Base-by-base conservation (phyloP, 768 basidiomycete genomes). In the Crucibulum laeve region DNA sequence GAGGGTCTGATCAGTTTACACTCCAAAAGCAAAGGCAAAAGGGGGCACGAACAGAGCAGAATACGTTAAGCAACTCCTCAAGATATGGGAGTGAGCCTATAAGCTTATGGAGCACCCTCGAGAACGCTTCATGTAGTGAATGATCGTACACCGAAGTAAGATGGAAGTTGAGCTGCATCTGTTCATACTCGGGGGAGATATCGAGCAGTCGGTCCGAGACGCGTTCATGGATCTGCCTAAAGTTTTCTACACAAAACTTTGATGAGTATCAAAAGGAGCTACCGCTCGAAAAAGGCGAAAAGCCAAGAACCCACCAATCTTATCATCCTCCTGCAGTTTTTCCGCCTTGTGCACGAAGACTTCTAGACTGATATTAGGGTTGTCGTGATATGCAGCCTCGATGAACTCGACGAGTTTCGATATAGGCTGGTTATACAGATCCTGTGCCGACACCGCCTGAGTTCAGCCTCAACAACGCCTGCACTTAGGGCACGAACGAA, bases 271-370 rank as follows among this genome's bases (percentile, higher is more conserved):
- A 28, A 40, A 38, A 38, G 23, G 40, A 4, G n/a, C n/a, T 7
- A 25, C 19, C 24, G 25, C 21, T 33, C 17, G 25, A 41, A 10
- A 8, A 36, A 18, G 35, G 18, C 18, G 35, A 19, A 8, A 36
- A 33, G 34, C 4, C 19, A 5, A 35, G 13, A 18, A 57, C 79
- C 18, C 53, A 91, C 91, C 91, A 44, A 87, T 80, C 60, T 91
- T 87, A 59, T 95, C 93, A 49, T 94, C 92, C 52, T 95, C 91
- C 45, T 85, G 82, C 33, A 95, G 68, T 38, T 84, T 87, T 63
- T 98, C 95, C 5, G 90, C 86, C 63, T 98, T 97, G 67, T 97
- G 95, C 4, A 94, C 88, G 53, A 97, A 96, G 24, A 97, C 84
- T 58, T 95, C 91, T 21, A 97, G 74, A 50, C 82, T 79, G 45